phyloP scores from a whole-genome alignment of 2,329 filamentous ascomycete species.

The Amylocarpus encephaloides region DNA sequence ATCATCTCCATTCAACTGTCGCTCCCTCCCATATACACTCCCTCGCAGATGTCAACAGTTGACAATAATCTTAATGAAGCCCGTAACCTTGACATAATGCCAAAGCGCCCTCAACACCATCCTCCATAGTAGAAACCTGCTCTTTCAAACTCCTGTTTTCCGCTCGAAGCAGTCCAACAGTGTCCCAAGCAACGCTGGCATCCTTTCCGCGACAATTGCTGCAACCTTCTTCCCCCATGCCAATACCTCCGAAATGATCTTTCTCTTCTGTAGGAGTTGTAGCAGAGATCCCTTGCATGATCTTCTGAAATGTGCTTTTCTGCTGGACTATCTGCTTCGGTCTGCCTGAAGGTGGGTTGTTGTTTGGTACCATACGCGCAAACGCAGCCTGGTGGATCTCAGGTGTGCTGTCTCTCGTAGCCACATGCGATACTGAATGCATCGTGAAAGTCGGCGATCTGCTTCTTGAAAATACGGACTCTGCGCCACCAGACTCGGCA shows the following conservation, averaged over 20 bases:
- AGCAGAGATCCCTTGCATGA: slow-evolving; percentile 39
- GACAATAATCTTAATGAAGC: not conserved
- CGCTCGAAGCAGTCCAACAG: slow-evolving; percentile 52
- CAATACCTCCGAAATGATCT: slow-evolving; percentile 21
- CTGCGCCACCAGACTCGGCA: slow-evolving; percentile 41
- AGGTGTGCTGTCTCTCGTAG: slow-evolving; percentile 14
- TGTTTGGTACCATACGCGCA: slow-evolving; percentile 16
- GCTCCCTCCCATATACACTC: not conserved
- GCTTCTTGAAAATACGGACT: slow-evolving; percentile 55
- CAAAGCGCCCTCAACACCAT: slow-evolving; percentile 53
- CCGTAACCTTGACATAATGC: slow-evolving; percentile 32
- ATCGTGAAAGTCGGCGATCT: slow-evolving; percentile 47
- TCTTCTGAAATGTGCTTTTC: slow-evolving; percentile 42
- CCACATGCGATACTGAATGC: slow-evolving; percentile 14
- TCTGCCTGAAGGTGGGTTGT: slow-evolving; percentile 17
- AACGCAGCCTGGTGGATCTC: slow-evolving; percentile 21
- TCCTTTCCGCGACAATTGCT: slow-evolving; percentile 53
- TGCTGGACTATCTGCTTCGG: slow-evolving; percentile 31
- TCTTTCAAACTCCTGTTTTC: slow-evolving; percentile 58
- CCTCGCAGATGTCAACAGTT: not conserved
- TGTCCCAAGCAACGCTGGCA: slow-evolving; percentile 57
- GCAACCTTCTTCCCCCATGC: slow-evolving; percentile 34
- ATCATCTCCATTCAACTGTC: not conserved
- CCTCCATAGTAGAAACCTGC: slow-evolving; percentile 52
- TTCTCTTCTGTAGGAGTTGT: slow-evolving; percentile 20